Evolutionary conservation across 106 monocot genomes (phyloP), one percentile per base, ranked within the genome.

Genomic region (Triglochin maritima): DNA sequence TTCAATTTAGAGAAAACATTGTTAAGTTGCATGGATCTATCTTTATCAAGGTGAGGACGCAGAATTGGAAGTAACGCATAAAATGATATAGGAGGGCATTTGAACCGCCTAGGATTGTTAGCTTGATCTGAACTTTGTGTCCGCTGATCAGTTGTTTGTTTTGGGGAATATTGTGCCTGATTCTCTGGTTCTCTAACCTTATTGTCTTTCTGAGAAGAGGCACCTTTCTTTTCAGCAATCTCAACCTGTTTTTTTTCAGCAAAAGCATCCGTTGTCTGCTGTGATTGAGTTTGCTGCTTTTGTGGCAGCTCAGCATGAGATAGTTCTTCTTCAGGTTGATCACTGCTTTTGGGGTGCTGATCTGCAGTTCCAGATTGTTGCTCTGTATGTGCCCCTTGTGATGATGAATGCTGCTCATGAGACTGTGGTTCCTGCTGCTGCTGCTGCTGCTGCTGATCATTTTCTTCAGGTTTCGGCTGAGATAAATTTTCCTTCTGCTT

Each of bases 1-100:
- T 77, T 81, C 65, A 90, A 77, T 75, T 86, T 90, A 63, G 78
- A 48, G 73, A 83, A 90, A 11, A 86, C 72, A 62, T 83, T 56
- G 51, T 84, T 76, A 60, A 90, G 83, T 70, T 86, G 90, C 90
- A 90, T 84, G 44, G 66, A 64, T 72, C 86, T 83, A 68, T 90
- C 90, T 72, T 86, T 90, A 70, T 90, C 90, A 72, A 90, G 86
- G 57, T 84, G 74, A 69, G 86, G 86, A 9, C 77, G 86, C 59
- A 85, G 67, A 41, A 92, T 79, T 72, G 87, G 88, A 72, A 88
- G 83, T 74, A 85, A 70, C 69, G 82, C 75, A 53, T 83, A 80
- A 69, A 92, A 85, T 66, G 85, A 83, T 79, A 88, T 83, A 46
- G 80, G 68, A 14, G 68, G 52, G 49, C 56, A 59, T 77, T 79